These are phyloP conservation scores for Fusarium torreyae DNA, from an alignment of 2,329 filamentous ascomycete genomes.

Conservation along the genomic window DNA sequence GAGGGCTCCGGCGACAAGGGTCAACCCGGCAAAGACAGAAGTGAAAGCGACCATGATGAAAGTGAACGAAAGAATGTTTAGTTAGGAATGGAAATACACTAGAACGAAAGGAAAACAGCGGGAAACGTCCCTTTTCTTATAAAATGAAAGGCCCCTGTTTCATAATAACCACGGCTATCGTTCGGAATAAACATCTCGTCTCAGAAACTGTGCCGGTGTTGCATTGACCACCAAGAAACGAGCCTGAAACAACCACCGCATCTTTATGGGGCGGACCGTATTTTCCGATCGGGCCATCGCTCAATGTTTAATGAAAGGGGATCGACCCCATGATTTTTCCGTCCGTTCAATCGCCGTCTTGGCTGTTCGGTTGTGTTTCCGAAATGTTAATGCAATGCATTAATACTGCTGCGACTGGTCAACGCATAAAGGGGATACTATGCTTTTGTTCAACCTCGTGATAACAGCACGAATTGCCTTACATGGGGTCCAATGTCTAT, in stretches of 20 bases:
- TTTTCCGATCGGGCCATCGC: slow-evolving; percentile 27
- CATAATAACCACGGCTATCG: slow-evolving; percentile 18
- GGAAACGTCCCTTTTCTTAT: slow-evolving; percentile 13
- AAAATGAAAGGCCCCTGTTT: slow-evolving; percentile 15
- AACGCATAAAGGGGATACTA: no score
- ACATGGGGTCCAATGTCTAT: no score
- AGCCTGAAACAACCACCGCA: slow-evolving; percentile 42
- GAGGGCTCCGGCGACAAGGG: slow-evolving; percentile 43
- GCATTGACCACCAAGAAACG: slow-evolving; percentile 33
- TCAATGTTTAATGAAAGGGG: slow-evolving; percentile 41
- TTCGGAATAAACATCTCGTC: slow-evolving; percentile 6
- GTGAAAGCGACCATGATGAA: slow-evolving; percentile 47
- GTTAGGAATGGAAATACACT: slow-evolving; percentile 3
- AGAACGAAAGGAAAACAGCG: slow-evolving; percentile 6
- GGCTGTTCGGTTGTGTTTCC: slow-evolving; percentile 26
- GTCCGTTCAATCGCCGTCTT: slow-evolving; percentile 36
- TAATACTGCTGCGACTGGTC: not conserved
- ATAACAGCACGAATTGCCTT: no score
- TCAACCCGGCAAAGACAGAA: slow-evolving; percentile 47
- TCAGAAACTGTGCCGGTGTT: slow-evolving; percentile 18
- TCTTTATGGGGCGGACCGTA: slow-evolving; percentile 23
- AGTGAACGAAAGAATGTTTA: slow-evolving; percentile 37
- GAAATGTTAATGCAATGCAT: slow-evolving; percentile 19
- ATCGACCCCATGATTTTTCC: slow-evolving; percentile 40
- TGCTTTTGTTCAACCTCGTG: no score